Base-by-base conservation (phyloP, 2,329 filamentous ascomycete genomes). In the Fusarium citri region DNA sequence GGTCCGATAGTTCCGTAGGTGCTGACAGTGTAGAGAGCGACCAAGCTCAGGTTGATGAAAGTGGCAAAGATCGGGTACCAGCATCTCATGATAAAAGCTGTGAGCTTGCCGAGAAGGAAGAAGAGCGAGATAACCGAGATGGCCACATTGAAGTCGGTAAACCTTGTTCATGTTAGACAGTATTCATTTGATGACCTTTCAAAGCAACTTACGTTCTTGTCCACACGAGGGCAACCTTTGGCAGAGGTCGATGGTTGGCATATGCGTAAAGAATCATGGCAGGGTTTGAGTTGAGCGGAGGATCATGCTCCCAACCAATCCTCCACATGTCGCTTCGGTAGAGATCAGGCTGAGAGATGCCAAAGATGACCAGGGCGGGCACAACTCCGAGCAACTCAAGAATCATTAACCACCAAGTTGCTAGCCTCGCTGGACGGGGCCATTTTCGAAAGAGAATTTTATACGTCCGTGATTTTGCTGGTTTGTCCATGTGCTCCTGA, bases 81-180 rank as follows among this genome's bases (percentile, higher is more conserved):
- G 74, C 90, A 81, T 77, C 91, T 88, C 85, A 94, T 88, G 74
- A 93, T 88, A 80, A 87, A 90, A 74, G 87, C 84, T 66, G 91
- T 87, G 68, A 87, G 84, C 83, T 94, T 94, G 78, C 86, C 83
- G 46, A 94, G 85, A 66, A 93, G 86, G 77, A 94, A 85, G 83
- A 95, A 95, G 78, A 92, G 90, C 61, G 89, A 90, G 56, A 94
- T 83, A 70, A 95, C 87, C 40, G 91, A 91, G 72, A 94, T 91
- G 76, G 91, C 90, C 72, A 94, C 88, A 76, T 94, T 94, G 81
- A 88, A 93, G 72, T 91, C 84, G 49, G 92, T 94, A 67, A 93
- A 83, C 59, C 92, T 94, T 49, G n/a, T 25, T 20, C 11, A 42
- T 41, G 48, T 71, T 41, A 66, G 53, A 30, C 25, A 12, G 40